These are phyloP conservation scores for Erysiphe neolycopersici DNA, from an alignment of 2,329 filamentous ascomycete species.

Conservation along the genomic window DNA sequence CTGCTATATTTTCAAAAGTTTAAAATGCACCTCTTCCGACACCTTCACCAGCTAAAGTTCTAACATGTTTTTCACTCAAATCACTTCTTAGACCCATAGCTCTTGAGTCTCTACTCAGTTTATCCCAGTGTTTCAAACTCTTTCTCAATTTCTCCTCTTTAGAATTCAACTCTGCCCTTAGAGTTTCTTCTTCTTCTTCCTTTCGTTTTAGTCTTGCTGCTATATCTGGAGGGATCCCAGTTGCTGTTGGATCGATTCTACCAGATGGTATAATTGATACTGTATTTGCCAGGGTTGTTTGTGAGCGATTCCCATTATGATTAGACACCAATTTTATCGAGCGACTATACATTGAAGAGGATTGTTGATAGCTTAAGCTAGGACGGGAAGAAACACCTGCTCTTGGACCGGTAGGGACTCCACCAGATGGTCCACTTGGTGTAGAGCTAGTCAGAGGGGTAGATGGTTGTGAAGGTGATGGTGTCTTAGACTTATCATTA, in stretches of 20 bases:
- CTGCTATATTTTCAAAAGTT: neutral
- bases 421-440: slow-evolving; percentile 10
- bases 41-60: slow-evolving; percentile 13
- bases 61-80: slow-evolving; percentile 13
- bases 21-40: slow-evolving; percentile 14
- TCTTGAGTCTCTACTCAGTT: slow-evolving; percentile 9
- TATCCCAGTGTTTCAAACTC: slow-evolving; percentile 12
- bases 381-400: slow-evolving; percentile 9
- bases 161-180: slow-evolving; percentile 10
- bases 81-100: slow-evolving; percentile 11
- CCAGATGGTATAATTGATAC: slow-evolving; percentile 12
- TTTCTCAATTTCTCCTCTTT: slow-evolving; percentile 13
- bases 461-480: slow-evolving; percentile 9
- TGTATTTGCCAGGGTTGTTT: slow-evolving; percentile 13
- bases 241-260: slow-evolving; percentile 11
- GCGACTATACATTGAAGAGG: slow-evolving; percentile 7
- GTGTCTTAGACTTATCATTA: slow-evolving; percentile 7
- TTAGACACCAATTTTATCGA: slow-evolving; percentile 2
- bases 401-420: slow-evolving; percentile 12
- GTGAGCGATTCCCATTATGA: slow-evolving; percentile 9
- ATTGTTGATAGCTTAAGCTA: slow-evolving; percentile 5
- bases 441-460: slow-evolving; percentile 6
- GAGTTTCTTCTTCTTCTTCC: slow-evolving; percentile 12
- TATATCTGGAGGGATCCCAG: slow-evolving; percentile 10
- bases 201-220: slow-evolving; percentile 10